These are phyloP conservation scores for Capsella bursapastoris DNA, from an alignment of 345 rosid genomes.

Conservation along the genomic window DNA sequence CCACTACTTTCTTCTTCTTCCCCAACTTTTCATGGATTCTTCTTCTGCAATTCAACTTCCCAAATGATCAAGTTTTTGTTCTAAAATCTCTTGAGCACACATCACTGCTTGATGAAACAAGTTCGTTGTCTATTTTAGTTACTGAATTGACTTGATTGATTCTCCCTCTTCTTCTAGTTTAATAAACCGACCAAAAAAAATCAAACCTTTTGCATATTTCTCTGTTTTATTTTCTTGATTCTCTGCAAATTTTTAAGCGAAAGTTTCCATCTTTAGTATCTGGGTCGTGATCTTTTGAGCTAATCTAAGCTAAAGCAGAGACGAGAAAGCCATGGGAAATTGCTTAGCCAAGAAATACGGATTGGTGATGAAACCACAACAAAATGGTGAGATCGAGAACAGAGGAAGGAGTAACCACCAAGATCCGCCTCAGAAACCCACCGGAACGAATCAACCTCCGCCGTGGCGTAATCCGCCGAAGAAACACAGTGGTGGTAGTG, in stretches of 20 bases:
- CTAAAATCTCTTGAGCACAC: not conserved
- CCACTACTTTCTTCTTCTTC: constrained; percentile 3
- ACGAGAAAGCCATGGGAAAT: constrained; percentile 45
- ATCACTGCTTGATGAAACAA: not conserved
- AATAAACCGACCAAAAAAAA: not conserved
- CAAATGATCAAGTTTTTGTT: not conserved
- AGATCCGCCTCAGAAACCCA: constrained; percentile 36
- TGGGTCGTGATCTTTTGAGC: constrained; percentile 1
- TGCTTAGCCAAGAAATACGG: constrained; percentile 52
- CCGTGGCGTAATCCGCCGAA: constrained; percentile 40
- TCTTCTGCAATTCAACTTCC: not conserved
- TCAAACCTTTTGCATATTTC: not conserved
- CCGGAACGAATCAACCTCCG: constrained; percentile 30
- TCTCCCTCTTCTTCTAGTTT: not conserved
- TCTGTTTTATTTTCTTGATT: constrained; percentile 1
- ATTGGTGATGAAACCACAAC: not conserved
- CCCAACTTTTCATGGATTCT: constrained; percentile 8
- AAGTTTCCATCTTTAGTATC: constrained; percentile 14
- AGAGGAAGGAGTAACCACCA: constrained; percentile 43
- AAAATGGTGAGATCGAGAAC: constrained; percentile 21
- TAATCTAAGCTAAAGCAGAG: not conserved
- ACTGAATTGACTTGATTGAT: not conserved
- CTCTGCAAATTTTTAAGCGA: not conserved
- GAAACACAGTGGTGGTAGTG: constrained; percentile 35
- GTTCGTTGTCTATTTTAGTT: not conserved